Conservation (phyloP, 1,284 basidiomycete genomes). For the Cryptococcus sp. region DNA sequence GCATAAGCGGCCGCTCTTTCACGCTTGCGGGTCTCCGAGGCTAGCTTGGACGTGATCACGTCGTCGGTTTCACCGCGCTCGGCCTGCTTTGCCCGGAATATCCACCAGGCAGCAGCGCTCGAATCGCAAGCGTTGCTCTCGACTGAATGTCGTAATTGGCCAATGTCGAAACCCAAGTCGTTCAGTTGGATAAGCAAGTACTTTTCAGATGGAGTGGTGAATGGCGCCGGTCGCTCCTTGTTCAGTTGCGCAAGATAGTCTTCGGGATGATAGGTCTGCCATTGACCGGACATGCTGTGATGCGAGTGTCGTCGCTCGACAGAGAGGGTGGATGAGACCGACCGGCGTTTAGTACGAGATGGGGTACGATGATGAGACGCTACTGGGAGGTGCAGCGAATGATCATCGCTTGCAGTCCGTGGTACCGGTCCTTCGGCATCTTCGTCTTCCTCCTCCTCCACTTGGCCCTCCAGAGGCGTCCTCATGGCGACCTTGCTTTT, state of each 20-base stretch:
- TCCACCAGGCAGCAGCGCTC: constrained; percentile 94
- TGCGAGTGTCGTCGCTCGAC: constrained; percentile 51
- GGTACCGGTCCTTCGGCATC: constrained; percentile 26
- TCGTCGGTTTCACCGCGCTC: constrained; percentile 51
- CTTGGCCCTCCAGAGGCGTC: constrained; percentile 30
- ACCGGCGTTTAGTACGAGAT: constrained; percentile 89
- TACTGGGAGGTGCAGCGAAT: constrained; percentile 46
- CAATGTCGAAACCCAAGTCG: constrained; percentile 82
- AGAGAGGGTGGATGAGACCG: constrained; percentile 74
- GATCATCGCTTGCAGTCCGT: constrained; percentile 32
- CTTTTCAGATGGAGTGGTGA: constrained; percentile 80
- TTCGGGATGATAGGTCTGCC: constrained; percentile 47
- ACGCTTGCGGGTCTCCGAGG: constrained; percentile 26
- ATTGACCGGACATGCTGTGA: constrained; percentile 36
- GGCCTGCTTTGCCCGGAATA: constrained; percentile 73
- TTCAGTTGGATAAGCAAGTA: constrained; percentile 75
- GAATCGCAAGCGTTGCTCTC: constrained; percentile 89
- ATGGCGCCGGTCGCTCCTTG: constrained; percentile 73
- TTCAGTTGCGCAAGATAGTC: constrained; percentile 71
- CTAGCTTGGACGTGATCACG: constrained; percentile 32
- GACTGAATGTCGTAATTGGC: constrained; percentile 92
- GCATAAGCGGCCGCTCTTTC: constrained; percentile 36
- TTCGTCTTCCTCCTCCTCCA: constrained; percentile 45
- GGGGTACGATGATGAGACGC: constrained; percentile 72
- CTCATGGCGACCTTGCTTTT: constrained; percentile 21